phyloP scores from a whole-genome alignment of 2,329 filamentous ascomycete genomes.

The Rhexocercosporidium sp. region DNA sequence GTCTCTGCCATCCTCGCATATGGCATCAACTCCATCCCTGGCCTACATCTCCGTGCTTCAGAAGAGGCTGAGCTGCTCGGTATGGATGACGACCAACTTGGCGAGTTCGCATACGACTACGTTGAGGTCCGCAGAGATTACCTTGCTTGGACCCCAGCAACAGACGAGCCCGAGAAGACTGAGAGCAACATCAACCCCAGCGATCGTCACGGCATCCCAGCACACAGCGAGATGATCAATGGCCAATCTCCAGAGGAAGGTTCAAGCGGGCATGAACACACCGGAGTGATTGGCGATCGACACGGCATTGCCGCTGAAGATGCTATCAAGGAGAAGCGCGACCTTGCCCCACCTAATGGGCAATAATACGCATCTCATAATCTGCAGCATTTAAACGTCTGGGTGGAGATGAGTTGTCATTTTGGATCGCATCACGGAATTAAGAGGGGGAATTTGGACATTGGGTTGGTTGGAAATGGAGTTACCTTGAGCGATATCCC shows the following conservation, averaged over 20 bases:
- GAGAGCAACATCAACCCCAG: constrained; percentile 61
- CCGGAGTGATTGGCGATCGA: constrained; percentile 55
- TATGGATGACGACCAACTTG: constrained; percentile 90
- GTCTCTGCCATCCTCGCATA: constrained; percentile 77
- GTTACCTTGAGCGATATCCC: constrained; percentile 18
- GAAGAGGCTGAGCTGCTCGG: constrained; percentile 85
- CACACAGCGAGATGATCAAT: constrained; percentile 70
- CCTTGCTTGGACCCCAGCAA: constrained; percentile 83
- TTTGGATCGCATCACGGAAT: neutral
- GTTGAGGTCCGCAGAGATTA: constrained; percentile 89
- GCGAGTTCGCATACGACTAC: constrained; percentile 90
- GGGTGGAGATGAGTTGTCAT: neutral
- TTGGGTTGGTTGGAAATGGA: constrained; percentile 13
- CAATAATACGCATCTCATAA: neutral
- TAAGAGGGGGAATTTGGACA: neutral
- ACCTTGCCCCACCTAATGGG: neutral
- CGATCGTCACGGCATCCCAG: constrained; percentile 74
- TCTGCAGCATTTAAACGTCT: neutral
- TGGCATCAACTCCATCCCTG: constrained; percentile 75
- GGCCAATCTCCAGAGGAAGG: constrained; percentile 52
- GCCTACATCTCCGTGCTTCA: constrained; percentile 78
- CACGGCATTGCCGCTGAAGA: constrained; percentile 57
- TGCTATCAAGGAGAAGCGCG: constrained; percentile 35
- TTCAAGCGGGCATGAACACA: constrained; percentile 45
- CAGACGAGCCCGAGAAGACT: constrained; percentile 60